A percentile compares a stretch with the other conserved stretches of the same genome.
phyloP scores from a whole-genome alignment of 164 flowering plant species.

The Nymphaea thermarum region DNA sequence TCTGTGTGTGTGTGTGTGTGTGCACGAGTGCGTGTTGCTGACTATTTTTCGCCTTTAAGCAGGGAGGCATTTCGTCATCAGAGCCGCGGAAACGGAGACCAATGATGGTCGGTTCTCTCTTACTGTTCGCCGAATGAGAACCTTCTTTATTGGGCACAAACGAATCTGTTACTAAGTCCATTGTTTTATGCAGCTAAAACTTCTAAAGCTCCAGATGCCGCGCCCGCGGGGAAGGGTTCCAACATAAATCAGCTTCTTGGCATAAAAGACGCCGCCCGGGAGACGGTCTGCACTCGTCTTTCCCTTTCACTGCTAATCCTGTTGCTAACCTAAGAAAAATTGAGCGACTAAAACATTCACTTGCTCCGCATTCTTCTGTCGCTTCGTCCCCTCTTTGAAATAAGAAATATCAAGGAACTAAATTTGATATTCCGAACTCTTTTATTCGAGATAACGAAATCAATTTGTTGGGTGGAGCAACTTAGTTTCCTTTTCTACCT shows the following conservation, averaged over 20 bases:
- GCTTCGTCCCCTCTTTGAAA: too few relatives aligned
- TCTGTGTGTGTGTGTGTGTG: too few relatives aligned
- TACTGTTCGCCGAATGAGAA: not conserved
- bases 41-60: not conserved
- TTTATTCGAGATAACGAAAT: too few relatives aligned
- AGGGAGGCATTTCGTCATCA: constrained; percentile 9
- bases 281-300: constrained; percentile 37
- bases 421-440: too few relatives aligned
- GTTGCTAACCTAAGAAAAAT: too few relatives aligned
- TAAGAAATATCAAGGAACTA: too few relatives aligned
- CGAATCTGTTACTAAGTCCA: not conserved
- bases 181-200: constrained; percentile 19
- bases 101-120: constrained; percentile 34
- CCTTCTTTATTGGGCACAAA: not conserved
- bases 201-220: constrained; percentile 46
- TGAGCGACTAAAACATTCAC: too few relatives aligned
- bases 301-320: too few relatives aligned
- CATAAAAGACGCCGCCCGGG: constrained; percentile 85
- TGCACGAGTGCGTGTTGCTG: too few relatives aligned
- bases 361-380: too few relatives aligned
- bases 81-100: constrained; percentile 65
- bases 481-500: too few relatives aligned
- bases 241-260: constrained; percentile 89
- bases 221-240: constrained; percentile 59
- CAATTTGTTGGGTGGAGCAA: too few relatives aligned